phyloP scores from a whole-genome alignment of 108 stramenopile genomes.

The Discostella pseudostelligera region DNA sequence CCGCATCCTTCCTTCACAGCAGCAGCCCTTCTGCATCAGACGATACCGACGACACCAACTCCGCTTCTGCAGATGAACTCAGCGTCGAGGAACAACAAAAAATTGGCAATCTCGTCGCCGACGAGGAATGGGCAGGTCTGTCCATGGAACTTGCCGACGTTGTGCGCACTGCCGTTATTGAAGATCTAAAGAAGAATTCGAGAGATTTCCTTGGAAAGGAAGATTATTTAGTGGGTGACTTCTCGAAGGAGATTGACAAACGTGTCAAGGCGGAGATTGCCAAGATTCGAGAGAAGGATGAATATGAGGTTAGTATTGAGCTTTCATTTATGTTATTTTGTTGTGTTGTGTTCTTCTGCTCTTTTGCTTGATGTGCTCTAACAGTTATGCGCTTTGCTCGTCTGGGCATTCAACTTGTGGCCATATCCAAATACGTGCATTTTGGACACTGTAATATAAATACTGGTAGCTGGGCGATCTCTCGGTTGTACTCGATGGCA shows the following conservation, averaged over 20 bases:
- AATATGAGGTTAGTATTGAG: constrained; percentile 32
- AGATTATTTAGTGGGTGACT: constrained; percentile 55
- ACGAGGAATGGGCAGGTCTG: constrained; percentile 81
- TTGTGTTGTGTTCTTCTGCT: not conserved
- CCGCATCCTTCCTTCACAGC: constrained; percentile 2
- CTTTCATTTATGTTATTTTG: not conserved
- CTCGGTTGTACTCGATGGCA: constrained; percentile 68
- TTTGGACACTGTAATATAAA: too few relatives aligned
- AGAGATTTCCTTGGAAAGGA: constrained; percentile 83
- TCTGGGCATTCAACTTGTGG: too few relatives aligned
- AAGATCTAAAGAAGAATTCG: constrained; percentile 80
- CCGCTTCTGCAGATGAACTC: too few relatives aligned
- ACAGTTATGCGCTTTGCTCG: too few relatives aligned
- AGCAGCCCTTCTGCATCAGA: constrained; percentile 4
- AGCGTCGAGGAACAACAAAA: constrained; percentile 49
- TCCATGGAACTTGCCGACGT: constrained; percentile 81
- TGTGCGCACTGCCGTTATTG: constrained; percentile 67
- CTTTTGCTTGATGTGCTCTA: not conserved
- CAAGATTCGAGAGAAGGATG: constrained; percentile 52
- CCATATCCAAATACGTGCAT: too few relatives aligned
- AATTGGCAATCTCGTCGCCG: constrained; percentile 75
- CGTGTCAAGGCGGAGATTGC: constrained; percentile 78
- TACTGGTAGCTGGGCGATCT: constrained; percentile 72
- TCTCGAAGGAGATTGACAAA: constrained; percentile 74
- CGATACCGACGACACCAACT: not conserved